These are phyloP conservation scores for Litchi chinensis DNA, from an alignment of 345 rosid genomes.

Conservation along the genomic window DNA sequence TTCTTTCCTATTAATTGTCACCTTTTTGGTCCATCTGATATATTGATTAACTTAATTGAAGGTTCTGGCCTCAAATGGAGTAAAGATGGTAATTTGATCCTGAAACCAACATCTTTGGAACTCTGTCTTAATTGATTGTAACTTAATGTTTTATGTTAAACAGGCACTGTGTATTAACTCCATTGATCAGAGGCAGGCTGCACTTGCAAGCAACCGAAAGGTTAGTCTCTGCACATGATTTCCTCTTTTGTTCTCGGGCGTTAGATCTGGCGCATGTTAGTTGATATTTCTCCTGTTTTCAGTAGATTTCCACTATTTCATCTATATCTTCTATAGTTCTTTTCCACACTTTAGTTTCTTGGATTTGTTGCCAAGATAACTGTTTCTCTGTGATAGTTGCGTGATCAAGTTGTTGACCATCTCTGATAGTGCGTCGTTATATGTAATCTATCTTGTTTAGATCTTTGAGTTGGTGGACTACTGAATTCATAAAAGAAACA, in stretches of 20 bases:
- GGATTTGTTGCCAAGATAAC: not conserved
- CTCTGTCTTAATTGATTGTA: constrained; percentile 17
- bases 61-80: constrained; percentile 12
- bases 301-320: not conserved
- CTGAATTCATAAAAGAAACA: not conserved
- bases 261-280: not conserved
- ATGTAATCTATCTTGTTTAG: not conserved
- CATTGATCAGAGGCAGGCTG: constrained; percentile 65
- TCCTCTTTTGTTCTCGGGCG: constrained; percentile 6
- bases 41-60: constrained; percentile 25
- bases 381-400: not conserved
- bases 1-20: constrained; percentile 6
- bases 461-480: not conserved
- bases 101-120: constrained; percentile 17
- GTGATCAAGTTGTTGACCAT: not conserved
- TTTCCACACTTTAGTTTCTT: not conserved
- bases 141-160: constrained; percentile 29
- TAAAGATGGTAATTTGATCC: not conserved
- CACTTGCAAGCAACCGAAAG: constrained; percentile 87
- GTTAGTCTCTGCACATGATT: constrained; percentile 42
- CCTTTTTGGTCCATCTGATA: constrained; percentile 15
- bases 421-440: not conserved
- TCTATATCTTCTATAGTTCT: not conserved
- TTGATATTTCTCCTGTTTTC: not conserved
- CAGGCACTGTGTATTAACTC: constrained; percentile 86